A percentile compares a stretch with the other conserved stretches of the same genome.
Evolutionary conservation across 2,329 filamentous ascomycete species (phyloP).

Genomic region (Penicillium sp.): DNA sequence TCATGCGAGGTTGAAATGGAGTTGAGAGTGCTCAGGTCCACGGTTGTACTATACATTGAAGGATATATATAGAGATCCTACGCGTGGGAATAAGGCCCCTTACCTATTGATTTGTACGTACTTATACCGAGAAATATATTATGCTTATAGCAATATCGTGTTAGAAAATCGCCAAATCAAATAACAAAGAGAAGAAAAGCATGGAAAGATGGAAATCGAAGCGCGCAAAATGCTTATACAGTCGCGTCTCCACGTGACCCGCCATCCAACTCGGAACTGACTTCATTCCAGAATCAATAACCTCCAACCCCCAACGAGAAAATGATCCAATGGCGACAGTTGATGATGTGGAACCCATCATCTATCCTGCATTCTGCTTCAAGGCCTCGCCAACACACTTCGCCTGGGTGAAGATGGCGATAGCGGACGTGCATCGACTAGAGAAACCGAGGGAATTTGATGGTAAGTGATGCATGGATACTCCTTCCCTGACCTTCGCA

Average conservation of each 20-base stretch:
- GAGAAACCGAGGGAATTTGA: conserved; percentile 50
- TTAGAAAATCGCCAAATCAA: too few species aligned
- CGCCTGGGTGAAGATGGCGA: conserved; percentile 63
- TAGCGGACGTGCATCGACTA: conserved; percentile 56
- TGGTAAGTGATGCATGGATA: conserved; percentile 41
- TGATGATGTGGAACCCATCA: conserved; percentile 30
- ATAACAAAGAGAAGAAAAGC: too few species aligned
- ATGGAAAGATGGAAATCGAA: background rate
- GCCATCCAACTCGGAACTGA: background rate
- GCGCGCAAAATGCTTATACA: background rate
- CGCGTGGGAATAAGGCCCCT: too few species aligned
- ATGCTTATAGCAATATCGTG: too few species aligned
- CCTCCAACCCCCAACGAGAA: conserved; percentile 12
- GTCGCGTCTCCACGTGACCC: background rate
- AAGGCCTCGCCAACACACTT: conserved; percentile 60
- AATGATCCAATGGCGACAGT: conserved; percentile 29
- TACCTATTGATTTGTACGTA: too few species aligned
- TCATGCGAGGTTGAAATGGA: too few species aligned
- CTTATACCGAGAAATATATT: too few species aligned
- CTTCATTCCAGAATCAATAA: background rate
- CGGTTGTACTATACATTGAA: too few species aligned
- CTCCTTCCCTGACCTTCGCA: background rate
- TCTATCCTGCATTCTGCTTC: conserved; percentile 63
- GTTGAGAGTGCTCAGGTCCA: too few species aligned
- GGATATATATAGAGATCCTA: too few species aligned